Evolutionary conservation across 139 green algal genomes (phyloP).

Genomic region (Tetraselmis chui): DNA sequence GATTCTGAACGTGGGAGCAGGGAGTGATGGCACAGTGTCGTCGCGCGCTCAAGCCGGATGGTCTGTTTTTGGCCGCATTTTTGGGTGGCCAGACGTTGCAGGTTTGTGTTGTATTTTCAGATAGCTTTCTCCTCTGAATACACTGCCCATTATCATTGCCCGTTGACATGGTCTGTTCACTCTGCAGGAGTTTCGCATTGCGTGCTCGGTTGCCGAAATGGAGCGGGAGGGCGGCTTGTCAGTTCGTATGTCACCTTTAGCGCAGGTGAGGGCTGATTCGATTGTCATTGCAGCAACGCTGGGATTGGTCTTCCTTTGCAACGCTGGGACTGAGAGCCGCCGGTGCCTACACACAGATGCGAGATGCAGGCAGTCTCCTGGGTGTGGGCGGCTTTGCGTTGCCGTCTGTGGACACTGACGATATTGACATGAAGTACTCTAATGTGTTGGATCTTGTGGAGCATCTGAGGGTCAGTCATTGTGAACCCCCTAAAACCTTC

Average conservation of each 20-base stretch:
- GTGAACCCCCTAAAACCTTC: neutral
- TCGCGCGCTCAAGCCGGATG: slow-evolving; percentile 61
- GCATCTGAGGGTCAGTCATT: slow-evolving; percentile 39
- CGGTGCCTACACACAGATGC: slow-evolving; percentile 38
- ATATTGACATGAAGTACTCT: slow-evolving; percentile 55
- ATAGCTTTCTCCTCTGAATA: too few species aligned
- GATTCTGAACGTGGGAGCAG: too few species aligned
- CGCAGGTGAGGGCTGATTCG: slow-evolving; percentile 32
- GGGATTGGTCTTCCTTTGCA: neutral
- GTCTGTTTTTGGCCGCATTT: slow-evolving; percentile 70
- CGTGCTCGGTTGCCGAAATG: slow-evolving; percentile 64
- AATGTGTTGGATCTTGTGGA: slow-evolving; percentile 42
- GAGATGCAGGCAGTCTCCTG: slow-evolving; percentile 70
- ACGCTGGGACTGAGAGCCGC: neutral
- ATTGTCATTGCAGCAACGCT: slow-evolving; percentile 1
- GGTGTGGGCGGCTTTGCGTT: slow-evolving; percentile 54
- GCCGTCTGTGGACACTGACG: slow-evolving; percentile 73
- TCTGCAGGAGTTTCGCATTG: slow-evolving; percentile 60
- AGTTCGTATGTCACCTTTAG: slow-evolving; percentile 63
- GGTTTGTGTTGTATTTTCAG: too few species aligned
- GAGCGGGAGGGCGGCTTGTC: slow-evolving; percentile 74
- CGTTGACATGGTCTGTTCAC: too few species aligned
- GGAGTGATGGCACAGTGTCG: slow-evolving; percentile 59
- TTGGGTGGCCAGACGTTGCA: slow-evolving; percentile 72
- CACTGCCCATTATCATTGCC: too few species aligned